These are phyloP conservation scores for Rhynchospora pubera DNA, from an alignment of 176 grass and related monocot genomes.

Conservation along the genomic window DNA sequence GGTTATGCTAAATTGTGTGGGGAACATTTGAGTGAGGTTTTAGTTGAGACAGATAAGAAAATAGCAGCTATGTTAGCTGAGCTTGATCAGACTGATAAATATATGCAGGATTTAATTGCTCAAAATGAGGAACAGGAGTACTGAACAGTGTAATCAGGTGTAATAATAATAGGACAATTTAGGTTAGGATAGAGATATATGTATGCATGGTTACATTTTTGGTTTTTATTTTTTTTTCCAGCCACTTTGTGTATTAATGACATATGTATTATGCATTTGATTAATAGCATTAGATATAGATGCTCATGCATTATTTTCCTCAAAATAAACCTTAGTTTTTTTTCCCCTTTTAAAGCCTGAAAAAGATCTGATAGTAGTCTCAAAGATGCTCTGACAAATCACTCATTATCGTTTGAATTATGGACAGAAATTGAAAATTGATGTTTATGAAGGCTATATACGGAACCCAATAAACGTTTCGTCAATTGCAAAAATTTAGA, in stretches of 20 bases:
- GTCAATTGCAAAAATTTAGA: neutral
- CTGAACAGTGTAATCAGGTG: neutral
- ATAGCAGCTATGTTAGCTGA: constrained; percentile 44
- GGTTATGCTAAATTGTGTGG: constrained; percentile 50
- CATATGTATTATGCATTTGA: neutral
- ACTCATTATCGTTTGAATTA: neutral
- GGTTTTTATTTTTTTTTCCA: constrained; percentile 8
- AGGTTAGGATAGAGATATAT: constrained; percentile 1
- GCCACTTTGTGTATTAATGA: constrained; percentile 13
- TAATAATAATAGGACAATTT: neutral
- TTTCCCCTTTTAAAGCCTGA: neutral
- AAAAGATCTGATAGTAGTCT: neutral
- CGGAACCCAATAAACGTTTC: neutral
- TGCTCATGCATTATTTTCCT: neutral
- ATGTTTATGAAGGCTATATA: neutral
- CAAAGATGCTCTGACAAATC: neutral
- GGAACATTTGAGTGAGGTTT: constrained; percentile 47
- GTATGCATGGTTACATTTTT: neutral
- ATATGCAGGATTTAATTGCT: constrained; percentile 46
- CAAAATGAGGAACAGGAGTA: neutral
- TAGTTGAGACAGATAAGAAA: constrained; percentile 56
- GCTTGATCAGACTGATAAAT: constrained; percentile 56
- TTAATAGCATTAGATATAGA: neutral
- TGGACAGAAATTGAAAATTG: neutral
- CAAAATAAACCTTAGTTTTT: neutral